These are phyloP conservation scores for Tillandsia fasciculata DNA, from an alignment of 176 grass and related monocot species.

Conservation along the genomic window DNA sequence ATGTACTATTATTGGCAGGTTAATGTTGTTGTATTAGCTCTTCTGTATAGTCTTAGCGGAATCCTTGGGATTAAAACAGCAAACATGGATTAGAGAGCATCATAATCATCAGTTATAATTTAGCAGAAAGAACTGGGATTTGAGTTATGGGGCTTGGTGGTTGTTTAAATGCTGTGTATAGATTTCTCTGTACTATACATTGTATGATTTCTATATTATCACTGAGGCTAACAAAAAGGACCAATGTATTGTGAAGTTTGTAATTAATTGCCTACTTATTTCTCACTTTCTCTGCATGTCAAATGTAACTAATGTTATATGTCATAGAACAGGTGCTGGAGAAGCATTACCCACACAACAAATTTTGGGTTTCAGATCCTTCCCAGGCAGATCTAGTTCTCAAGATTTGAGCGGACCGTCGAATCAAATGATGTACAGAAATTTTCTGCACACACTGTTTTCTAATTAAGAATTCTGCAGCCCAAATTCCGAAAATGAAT, in stretches of 20 bases:
- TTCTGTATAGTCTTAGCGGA: neutral
- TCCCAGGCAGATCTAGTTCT: no score
- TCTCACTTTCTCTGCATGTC: neutral
- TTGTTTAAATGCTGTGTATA: neutral
- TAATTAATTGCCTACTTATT: neutral
- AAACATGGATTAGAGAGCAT: neutral
- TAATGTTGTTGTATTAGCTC: constrained; percentile 1
- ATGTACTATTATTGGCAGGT: neutral
- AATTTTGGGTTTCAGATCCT: no score
- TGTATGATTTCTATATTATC: constrained; percentile 2
- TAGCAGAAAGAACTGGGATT: neutral
- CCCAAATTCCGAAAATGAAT: no score
- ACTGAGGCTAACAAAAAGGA: neutral
- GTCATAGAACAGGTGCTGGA: neutral
- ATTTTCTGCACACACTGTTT: no score
- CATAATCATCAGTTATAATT: neutral
- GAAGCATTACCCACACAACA: neutral
- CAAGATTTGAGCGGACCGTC: no score
- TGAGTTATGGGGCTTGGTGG: neutral
- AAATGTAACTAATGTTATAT: neutral
- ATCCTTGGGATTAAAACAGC: neutral
- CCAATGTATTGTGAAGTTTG: neutral
- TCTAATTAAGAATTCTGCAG: no score
- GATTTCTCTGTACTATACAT: neutral
- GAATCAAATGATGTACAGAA: no score